Evolutionary conservation across 805 yeast genomes (phyloP), one percentile per base, ranked within the genome.

Genomic region (Candida sonorensis): DNA sequence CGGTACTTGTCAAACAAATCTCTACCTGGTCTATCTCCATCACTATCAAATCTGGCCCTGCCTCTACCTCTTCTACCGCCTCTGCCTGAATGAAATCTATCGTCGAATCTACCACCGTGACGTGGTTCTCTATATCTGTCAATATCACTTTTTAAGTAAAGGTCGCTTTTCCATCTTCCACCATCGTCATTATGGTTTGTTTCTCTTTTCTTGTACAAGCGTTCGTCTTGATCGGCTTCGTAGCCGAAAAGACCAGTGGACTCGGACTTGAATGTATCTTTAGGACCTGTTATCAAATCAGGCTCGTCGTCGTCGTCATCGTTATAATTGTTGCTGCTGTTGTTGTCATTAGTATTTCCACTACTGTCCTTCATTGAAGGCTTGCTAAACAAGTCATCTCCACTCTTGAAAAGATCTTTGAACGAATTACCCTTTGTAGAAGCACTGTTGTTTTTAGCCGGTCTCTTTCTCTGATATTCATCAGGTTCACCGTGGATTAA

Each of bases 401-500:
- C 26, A 13, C 17, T 21, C 12, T 10, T 22, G 10, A 16, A 8
- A 20, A 22, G 10, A 12, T 27, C 23, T 30, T 38, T 27, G 10
- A 25, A 32, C 26, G 23, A 34, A 21, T 38, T 30, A 46, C 41
- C 18, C 40, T 33, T 22, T 45, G 50, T 25, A 22, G 21, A 7
- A 19, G 21, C 10, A 19, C 10, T 19, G 21, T 19, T 8, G 10
- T 44, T 50, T 17, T 35, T 37, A 17, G 46, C 37, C 26, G 14
- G 24, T 16, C n/a, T 23, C 13, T 21, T 27, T 38, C 69, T 46
- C 44, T 60, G 48, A 59, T 50, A 37, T 12, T 34, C 36, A 10
- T 74, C 73, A 3, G 87, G 90, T 48, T 77, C 87, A 4, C 90
- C 90, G 42, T 81, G 79, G 12, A 76, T 49, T 36, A 77, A 59